These are phyloP conservation scores for Colletotrichum sp. DNA, from an alignment of 2,329 filamentous ascomycete species.

Conservation along the genomic window DNA sequence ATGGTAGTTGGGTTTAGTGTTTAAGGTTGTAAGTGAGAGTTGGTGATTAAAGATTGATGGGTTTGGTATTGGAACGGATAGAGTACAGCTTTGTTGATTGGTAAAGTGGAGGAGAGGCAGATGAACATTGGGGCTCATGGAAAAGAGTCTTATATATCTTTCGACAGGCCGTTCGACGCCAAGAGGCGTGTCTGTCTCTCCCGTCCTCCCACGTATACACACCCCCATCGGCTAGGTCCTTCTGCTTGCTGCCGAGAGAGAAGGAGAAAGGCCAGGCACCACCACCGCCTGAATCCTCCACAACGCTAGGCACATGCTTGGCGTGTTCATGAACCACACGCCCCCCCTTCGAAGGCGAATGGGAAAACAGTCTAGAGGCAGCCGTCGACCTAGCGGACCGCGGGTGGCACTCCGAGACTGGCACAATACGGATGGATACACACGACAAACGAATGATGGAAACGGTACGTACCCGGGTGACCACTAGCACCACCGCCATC, in stretches of 20 bases:
- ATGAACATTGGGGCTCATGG: neutral
- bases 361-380: neutral
- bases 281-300: constrained; percentile 8
- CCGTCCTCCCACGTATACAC: neutral
- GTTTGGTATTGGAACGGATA: neutral
- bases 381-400: neutral
- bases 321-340: neutral
- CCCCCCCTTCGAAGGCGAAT: neutral
- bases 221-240: neutral
- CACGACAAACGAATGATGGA: neutral
- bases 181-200: neutral
- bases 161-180: neutral
- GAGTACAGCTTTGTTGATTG: neutral
- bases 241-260: constrained; percentile 5
- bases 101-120: neutral
- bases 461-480: neutral
- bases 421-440: neutral
- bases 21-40: neutral
- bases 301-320: constrained; percentile 3
- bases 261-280: neutral
- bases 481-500: neutral
- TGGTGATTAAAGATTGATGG: neutral
- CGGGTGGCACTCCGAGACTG: constrained; percentile 21
- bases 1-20: neutral
- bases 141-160: constrained; percentile 19